Base-by-base conservation (phyloP, 768 basidiomycete genomes). In the Suillus subaureus region DNA sequence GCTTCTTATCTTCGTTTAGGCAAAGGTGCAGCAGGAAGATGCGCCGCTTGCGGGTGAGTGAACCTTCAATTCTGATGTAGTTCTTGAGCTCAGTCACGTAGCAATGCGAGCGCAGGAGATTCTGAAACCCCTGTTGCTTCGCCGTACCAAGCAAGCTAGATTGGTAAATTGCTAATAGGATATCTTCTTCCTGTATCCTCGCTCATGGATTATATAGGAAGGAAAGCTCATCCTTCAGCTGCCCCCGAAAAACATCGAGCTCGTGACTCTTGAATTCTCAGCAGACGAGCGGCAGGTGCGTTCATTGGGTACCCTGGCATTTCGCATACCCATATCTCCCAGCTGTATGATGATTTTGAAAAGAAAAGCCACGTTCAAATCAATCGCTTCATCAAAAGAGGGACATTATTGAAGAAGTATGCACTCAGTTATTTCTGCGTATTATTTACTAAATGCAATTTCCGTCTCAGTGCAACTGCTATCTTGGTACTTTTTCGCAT, bases 401-500 rank as follows among this genome's bases (percentile, higher is more conserved):
- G 86, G n/a, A 91, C 89, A 0, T 79, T 93, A 6, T 70, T 92
- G 35, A 90, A 92, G 74, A 89, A 93, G 87, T 91, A 71, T 43
- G 85, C 80, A 16, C 26, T 28, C 26, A 13, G 4, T 55, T 42
- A 56, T 42, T 51, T n/a, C 7, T 42, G 39, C 6, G 58, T 60
- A n/a, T 28, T 74, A 26, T 15, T 37, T 15, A 16, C 61, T 55
- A 42, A 11, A 51, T 43, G 6, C 6, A 33, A 11, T n/a, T 35
- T 55, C 21, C n/a, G 28, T 49, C 49, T 11, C 47, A 56, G 62
- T 15, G 47, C 23, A 9, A 61, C n/a, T 42, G 39, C 23, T 6
- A 43, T 61, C 33, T 26, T 58, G 51, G 58, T 68, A 43, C 33
- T 57, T 28, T 4, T 28, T 60, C 18, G 26, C 18, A 60, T 60